Evolutionary conservation across 768 basidiomycete species (phyloP).

Genomic region (Lentinus brumalis): DNA sequence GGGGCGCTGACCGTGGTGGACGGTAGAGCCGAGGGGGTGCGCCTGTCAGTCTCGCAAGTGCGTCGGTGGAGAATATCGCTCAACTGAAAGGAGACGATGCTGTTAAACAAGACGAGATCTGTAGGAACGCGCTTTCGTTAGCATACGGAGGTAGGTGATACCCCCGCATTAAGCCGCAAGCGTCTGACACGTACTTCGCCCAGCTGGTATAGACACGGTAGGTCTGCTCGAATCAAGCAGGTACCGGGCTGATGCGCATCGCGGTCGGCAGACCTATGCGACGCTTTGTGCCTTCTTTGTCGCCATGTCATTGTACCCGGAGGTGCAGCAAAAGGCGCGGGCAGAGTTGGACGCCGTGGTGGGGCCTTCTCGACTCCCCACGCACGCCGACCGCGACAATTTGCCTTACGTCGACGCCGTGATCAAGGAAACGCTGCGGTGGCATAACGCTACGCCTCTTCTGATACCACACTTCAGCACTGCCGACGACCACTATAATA

Average conservation of each 20-base stretch:
- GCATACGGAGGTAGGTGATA: not conserved
- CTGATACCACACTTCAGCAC: constrained; percentile 20
- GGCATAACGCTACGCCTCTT: constrained; percentile 36
- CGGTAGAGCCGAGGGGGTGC: too few relatives aligned
- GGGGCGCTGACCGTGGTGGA: too few relatives aligned
- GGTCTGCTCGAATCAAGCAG: not conserved
- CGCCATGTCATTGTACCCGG: constrained; percentile 39
- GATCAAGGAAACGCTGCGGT: constrained; percentile 31
- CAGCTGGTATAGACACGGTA: not conserved
- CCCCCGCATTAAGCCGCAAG: not conserved
- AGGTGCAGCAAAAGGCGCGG: constrained; percentile 27
- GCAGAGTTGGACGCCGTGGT: constrained; percentile 30
- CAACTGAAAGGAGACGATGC: too few relatives aligned
- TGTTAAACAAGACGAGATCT: too few relatives aligned
- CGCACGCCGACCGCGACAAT: constrained; percentile 18
- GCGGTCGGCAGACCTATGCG: constrained; percentile 25
- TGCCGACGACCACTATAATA: constrained; percentile 30
- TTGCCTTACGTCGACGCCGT: constrained; percentile 30
- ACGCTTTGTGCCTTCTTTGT: constrained; percentile 36
- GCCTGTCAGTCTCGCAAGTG: too few relatives aligned
- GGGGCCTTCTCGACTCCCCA: constrained; percentile 25
- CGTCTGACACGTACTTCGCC: not conserved
- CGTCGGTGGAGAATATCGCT: too few relatives aligned
- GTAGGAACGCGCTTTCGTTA: not conserved
- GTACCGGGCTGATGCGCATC: not conserved